phyloP scores from a whole-genome alignment of 345 rosid species.

The Citrus cavaleriei region DNA sequence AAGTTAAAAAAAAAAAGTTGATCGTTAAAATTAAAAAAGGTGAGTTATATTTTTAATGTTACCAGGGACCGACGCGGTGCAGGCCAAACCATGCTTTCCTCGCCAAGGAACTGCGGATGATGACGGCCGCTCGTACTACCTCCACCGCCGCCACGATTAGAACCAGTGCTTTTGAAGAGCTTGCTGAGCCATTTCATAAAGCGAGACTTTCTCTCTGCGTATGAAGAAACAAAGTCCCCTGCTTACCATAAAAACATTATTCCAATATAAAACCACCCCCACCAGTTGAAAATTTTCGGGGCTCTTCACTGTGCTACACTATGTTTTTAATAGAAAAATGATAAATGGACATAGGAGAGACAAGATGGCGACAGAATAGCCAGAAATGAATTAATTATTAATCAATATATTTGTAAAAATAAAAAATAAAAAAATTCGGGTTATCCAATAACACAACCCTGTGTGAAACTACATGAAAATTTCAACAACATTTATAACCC shows the following conservation, averaged over 20 bases:
- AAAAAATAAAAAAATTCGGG: too few relatives aligned
- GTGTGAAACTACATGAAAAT: too few relatives aligned
- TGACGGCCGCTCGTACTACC: constrained; percentile 30
- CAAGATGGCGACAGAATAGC: too few relatives aligned
- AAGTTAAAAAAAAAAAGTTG: too few relatives aligned
- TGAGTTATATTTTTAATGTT: constrained; percentile 7
- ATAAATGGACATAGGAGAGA: too few relatives aligned
- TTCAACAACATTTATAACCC: too few relatives aligned
- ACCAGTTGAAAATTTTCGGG: not conserved
- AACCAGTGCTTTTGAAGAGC: constrained; percentile 57
- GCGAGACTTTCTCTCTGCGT: constrained; percentile 75
- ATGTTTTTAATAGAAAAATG: too few relatives aligned
- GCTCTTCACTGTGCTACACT: too few relatives aligned
- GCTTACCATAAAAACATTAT: constrained; percentile 28
- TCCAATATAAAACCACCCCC: constrained; percentile 7
- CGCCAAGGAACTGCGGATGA: constrained; percentile 70
- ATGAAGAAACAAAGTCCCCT: constrained; percentile 73
- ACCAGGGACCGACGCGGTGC: constrained; percentile 67
- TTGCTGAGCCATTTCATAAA: constrained; percentile 92
- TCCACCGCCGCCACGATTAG: constrained; percentile 22
- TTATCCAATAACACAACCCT: too few relatives aligned
- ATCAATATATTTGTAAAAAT: too few relatives aligned
- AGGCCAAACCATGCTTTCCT: constrained; percentile 72
- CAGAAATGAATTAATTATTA: too few relatives aligned
- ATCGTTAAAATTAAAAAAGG: too few relatives aligned